These are phyloP conservation scores for Spergularia azorica DNA, from an alignment of 179 eudicot species.

Conservation along the genomic window DNA sequence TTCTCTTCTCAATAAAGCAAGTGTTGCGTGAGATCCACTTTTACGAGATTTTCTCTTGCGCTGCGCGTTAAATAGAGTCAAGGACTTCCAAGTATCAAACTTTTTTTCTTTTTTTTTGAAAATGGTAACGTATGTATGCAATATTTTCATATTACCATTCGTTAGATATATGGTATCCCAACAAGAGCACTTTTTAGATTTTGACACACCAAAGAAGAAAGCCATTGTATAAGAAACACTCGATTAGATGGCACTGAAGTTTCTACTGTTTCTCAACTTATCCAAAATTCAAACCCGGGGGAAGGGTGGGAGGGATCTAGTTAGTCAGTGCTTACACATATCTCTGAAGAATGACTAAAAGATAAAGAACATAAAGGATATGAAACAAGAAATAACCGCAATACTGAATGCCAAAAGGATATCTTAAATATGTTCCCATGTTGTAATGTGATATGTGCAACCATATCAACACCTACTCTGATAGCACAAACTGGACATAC, in stretches of 20 bases:
- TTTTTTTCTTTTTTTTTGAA: background rate
- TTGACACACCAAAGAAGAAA: background rate
- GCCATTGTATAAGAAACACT: too few relatives aligned
- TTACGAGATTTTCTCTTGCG: slow-evolving; percentile 48
- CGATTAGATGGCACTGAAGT: too few relatives aligned
- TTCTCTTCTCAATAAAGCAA: slow-evolving; percentile 69
- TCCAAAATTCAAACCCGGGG: too few relatives aligned
- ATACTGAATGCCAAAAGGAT: slow-evolving; percentile 36
- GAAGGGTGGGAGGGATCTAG: too few relatives aligned
- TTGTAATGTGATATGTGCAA: slow-evolving; percentile 51
- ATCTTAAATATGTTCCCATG: slow-evolving; percentile 52
- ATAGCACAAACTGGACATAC: slow-evolving; percentile 53
- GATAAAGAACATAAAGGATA: background rate
- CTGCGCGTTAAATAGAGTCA: slow-evolving; percentile 42
- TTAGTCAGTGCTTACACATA: too few relatives aligned
- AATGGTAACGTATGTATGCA: background rate
- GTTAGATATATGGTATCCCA: background rate
- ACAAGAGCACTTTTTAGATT: background rate
- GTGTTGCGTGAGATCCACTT: slow-evolving; percentile 57
- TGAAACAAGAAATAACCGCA: background rate
- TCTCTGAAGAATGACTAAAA: background rate
- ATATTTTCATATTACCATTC: background rate
- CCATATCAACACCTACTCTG: slow-evolving; percentile 53
- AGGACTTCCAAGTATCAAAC: slow-evolving; percentile 36
- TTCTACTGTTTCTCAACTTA: too few relatives aligned